phyloP scores from a whole-genome alignment of 1,284 basidiomycete genomes.

The Mycosarcoma mackinlayi region DNA sequence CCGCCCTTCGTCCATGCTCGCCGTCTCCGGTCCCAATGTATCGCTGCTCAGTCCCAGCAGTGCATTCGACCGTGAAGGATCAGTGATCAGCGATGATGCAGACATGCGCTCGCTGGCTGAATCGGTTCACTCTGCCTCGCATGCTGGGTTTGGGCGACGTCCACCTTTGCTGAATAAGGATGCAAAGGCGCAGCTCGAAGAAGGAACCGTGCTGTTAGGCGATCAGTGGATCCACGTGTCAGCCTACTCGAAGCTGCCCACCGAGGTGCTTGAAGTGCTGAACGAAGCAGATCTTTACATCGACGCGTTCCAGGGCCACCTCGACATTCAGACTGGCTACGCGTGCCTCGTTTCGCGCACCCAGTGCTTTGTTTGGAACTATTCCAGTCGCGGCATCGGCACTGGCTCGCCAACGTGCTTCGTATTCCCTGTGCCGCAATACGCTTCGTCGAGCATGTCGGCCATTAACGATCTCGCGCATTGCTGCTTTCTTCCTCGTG shows the following conservation, averaged over 20 bases:
- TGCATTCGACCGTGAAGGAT: constrained; percentile 31
- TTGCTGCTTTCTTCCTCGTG: constrained; percentile 42
- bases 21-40: constrained; percentile 19
- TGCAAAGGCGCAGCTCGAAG: constrained; percentile 35
- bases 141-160: constrained; percentile 7
- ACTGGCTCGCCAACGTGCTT: constrained; percentile 53
- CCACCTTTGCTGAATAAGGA: constrained; percentile 8
- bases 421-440: constrained; percentile 44
- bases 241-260: constrained; percentile 44
- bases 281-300: constrained; percentile 46
- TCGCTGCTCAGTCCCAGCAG: constrained; percentile 26
- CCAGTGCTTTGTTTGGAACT: constrained; percentile 63
- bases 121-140: constrained; percentile 19
- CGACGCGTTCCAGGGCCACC: constrained; percentile 44
- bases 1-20: constrained; percentile 42
- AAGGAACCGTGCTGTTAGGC: constrained; percentile 46
- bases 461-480: constrained; percentile 36
- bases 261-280: constrained; percentile 45
- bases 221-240: constrained; percentile 54
- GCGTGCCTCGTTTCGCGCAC: constrained; percentile 53
- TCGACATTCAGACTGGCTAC: constrained; percentile 58
- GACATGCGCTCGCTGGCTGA: constrained; percentile 40
- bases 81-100: constrained; percentile 33
- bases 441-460: constrained; percentile 32
- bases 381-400: constrained; percentile 45